Percentiles rank a stretch among this genome's conserved stretches.
phyloP scores from a whole-genome alignment of 257 asterid species.

The Capsicum baccatum region DNA sequence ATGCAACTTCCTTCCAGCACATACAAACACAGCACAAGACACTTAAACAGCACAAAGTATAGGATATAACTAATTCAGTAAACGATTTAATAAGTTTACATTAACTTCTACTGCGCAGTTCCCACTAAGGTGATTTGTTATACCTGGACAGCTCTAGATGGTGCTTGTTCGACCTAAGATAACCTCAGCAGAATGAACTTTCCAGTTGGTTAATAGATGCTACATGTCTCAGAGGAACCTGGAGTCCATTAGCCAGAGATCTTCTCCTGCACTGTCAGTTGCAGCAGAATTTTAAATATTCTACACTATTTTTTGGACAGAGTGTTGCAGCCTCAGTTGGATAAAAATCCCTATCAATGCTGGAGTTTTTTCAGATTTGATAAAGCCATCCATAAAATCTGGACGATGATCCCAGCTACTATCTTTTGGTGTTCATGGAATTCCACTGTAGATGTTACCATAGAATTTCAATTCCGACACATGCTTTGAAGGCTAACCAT shows the following conservation, averaged over 20 bases:
- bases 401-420: neutral
- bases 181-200: neutral
- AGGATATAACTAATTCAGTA: neutral
- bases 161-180: neutral
- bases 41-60: neutral
- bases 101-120: neutral
- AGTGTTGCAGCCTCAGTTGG: neutral
- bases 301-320: neutral
- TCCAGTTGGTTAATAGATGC: neutral
- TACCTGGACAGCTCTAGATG: neutral
- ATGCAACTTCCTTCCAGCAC: neutral
- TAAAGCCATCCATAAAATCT: neutral
- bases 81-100: neutral
- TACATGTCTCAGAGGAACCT: neutral
- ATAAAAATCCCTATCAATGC: neutral
- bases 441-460: neutral
- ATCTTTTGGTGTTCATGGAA: neutral
- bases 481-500: neutral
- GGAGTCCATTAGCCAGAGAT: neutral
- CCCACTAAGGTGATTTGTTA: neutral
- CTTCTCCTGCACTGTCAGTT: neutral
- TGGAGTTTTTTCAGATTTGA: neutral
- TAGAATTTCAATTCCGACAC: neutral
- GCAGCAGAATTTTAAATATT: neutral
- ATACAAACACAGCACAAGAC: slow-evolving; percentile 12